Evolutionary conservation across 2,329 filamentous ascomycete genomes (phyloP), one percentile per base, ranked within the genome.

Genomic region (Diplodia mutila): DNA sequence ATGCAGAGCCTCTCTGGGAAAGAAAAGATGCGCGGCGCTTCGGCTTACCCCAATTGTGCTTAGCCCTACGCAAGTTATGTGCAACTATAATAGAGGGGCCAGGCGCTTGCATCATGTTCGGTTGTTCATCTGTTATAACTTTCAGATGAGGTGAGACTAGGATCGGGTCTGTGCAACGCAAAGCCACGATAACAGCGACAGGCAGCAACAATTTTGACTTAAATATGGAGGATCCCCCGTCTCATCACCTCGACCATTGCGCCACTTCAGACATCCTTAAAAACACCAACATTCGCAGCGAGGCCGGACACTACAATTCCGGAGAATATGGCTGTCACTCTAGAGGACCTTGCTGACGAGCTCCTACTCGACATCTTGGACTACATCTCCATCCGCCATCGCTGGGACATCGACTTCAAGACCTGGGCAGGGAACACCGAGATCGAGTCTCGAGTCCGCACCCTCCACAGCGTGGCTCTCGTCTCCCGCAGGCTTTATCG

Each of bases 391-490:
- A 37, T 63, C 27, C 42, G 42, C 21, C 16, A 63, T 7, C 59
- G 59, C 11, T 63, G 49, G 12, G 59, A 63, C 7, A 6, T 63
- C 29, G 29, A 63, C 46, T 37, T 63, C 46, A 63, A 63, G n/a
- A 34, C 59, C n/a, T 63, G 59, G 59, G 12, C 23, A 11, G 59
- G 59, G 1, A 1, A 12, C 29, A 1, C 4, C 1, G 46, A 63
- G n/a, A 63, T 63, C n/a, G 21, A 37, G 14, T 34, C 29, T 14
- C 46, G 42, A 6, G 46, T 51, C 12, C 3, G 11, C 2, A 25
- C 27, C 3, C 46, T 63, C 27, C 27, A 51, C 16, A 63, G n/a
- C 12, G 25, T 63, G 5, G 9, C 9, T n/a, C 59, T 63, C 21
- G 42, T 63, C 42, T 51, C 59, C 7, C 59, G 59, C 42, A 34